Percentiles rank a stretch among this genome's conserved stretches.
Conservation (phyloP, 2,329 filamentous ascomycete species). For the Calonectria pteridis region DNA sequence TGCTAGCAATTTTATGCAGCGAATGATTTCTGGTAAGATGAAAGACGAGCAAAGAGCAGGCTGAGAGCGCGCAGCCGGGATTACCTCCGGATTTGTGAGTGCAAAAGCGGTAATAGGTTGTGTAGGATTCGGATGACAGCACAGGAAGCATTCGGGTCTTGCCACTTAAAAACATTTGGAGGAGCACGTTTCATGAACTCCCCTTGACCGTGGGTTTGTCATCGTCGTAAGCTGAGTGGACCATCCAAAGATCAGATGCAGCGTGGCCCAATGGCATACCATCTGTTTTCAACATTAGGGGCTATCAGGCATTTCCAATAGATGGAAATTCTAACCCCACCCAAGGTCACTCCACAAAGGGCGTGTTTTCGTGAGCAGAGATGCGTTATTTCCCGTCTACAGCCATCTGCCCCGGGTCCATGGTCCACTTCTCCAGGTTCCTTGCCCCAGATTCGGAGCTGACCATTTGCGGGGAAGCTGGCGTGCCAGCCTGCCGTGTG, state of each 20-base stretch:
- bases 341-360: neutral
- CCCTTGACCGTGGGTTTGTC: neutral
- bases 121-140: neutral
- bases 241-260: neutral
- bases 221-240: neutral
- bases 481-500: neutral
- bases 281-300: neutral
- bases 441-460: neutral
- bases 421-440: conserved; percentile 15
- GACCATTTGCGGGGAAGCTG: conserved; percentile 9
- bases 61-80: too few species aligned
- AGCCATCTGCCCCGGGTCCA: neutral
- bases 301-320: neutral
- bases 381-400: conserved; percentile 15
- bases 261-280: neutral
- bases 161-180: neutral
- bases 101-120: neutral
- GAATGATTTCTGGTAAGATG: too few species aligned
- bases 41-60: neutral
- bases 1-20: too few species aligned
- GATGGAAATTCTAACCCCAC: neutral
- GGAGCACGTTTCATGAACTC: neutral
- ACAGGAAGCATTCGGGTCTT: neutral
- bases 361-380: neutral
- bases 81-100: neutral